A percentile compares a stretch with the other conserved stretches of the same genome.
Evolutionary conservation across 2,329 filamentous ascomycete species (phyloP).

Genomic region (Phaeosphaeriaceae sp.): DNA sequence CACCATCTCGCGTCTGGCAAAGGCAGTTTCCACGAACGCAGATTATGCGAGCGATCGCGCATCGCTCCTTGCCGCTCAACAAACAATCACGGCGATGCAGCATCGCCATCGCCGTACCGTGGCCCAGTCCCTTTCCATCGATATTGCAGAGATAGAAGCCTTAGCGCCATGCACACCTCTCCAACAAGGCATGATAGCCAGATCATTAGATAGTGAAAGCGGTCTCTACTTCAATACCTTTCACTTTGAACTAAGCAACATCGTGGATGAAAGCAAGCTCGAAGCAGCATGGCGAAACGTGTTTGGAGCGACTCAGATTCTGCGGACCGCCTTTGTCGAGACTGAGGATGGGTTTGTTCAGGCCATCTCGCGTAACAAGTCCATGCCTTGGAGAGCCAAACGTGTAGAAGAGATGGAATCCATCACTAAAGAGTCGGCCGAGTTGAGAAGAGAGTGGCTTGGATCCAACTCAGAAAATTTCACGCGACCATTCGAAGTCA

Average conservation of each 20-base stretch:
- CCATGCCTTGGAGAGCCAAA: slow-evolving; percentile 17
- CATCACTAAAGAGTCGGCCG: slow-evolving; percentile 30
- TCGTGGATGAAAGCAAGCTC: slow-evolving; percentile 59
- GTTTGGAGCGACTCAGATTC: slow-evolving; percentile 63
- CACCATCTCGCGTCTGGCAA: slow-evolving; percentile 51
- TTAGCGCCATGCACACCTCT: slow-evolving; percentile 84
- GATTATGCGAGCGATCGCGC: slow-evolving; percentile 14
- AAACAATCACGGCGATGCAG: slow-evolving; percentile 68
- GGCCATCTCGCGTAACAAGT: slow-evolving; percentile 62
- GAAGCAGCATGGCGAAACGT: slow-evolving; percentile 65
- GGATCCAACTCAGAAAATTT: slow-evolving; percentile 59
- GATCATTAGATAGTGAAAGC: slow-evolving; percentile 64
- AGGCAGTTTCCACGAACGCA: slow-evolving; percentile 31
- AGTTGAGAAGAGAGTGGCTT: slow-evolving; percentile 61
- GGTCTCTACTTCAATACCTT: slow-evolving; percentile 82
- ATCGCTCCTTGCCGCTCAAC: slow-evolving; percentile 59
- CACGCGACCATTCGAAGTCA: slow-evolving; percentile 60
- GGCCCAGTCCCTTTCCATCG: slow-evolving; percentile 61
- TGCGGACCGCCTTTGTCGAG: slow-evolving; percentile 75
- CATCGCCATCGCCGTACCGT: slow-evolving; percentile 65
- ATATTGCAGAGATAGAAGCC: slow-evolving; percentile 67
- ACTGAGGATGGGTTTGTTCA: slow-evolving; percentile 81
- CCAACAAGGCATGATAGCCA: slow-evolving; percentile 85
- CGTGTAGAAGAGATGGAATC: slow-evolving; percentile 31
- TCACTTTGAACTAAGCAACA: slow-evolving; percentile 60